Evolutionary conservation across 441 rosid species (phyloP).

Genomic region (Euphorbia celastroides): DNA sequence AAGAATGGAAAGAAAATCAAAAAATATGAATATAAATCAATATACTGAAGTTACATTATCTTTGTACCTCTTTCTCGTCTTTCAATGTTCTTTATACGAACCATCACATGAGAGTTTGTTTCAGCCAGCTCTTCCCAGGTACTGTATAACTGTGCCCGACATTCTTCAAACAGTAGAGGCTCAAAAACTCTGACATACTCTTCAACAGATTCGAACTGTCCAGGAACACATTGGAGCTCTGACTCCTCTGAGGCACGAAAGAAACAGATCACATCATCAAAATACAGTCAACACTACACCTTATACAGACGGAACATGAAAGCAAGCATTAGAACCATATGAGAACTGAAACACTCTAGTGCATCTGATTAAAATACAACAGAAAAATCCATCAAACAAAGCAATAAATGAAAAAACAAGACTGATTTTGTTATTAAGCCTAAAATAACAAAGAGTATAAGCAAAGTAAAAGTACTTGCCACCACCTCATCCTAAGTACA

Average conservation of each 20-base stretch:
- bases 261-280: conserved; percentile 8
- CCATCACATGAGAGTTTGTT: conserved; percentile 57
- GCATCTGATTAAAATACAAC: neutral
- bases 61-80: conserved; percentile 83
- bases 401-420: neutral
- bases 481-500: conserved; percentile 1
- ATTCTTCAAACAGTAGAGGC: conserved; percentile 97
- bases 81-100: conserved; percentile 69
- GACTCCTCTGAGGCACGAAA: conserved; percentile 60
- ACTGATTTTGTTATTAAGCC: neutral
- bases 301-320: neutral
- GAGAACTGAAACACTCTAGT: neutral
- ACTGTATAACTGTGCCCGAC: conserved; percentile 95
- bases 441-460: neutral
- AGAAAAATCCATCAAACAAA: neutral
- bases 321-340: neutral
- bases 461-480: neutral
- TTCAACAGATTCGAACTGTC: conserved; percentile 81
- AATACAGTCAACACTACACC: neutral
- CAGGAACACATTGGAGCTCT: conserved; percentile 89
- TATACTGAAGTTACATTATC: neutral
- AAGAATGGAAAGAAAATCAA: conserved; percentile 3
- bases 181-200: conserved; percentile 94
- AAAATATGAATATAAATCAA: neutral
- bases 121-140: conserved; percentile 91